Conservation (phyloP, 306 rosid genomes). For the Quercus variabilis region DNA sequence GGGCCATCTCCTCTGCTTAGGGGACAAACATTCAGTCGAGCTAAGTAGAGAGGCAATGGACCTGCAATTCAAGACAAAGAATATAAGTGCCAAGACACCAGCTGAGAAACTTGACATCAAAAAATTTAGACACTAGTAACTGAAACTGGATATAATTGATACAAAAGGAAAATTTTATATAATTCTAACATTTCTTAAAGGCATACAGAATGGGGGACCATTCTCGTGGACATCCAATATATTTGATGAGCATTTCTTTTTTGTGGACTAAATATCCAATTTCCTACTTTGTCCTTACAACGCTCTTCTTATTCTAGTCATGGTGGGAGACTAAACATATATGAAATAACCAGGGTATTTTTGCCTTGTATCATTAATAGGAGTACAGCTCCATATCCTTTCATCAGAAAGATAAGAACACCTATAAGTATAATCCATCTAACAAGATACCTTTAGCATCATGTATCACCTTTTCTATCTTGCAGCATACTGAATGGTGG, state of each 20-base stretch:
- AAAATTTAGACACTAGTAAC: not conserved
- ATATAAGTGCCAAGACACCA: not conserved
- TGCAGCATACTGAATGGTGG: not conserved
- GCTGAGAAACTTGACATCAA: not conserved
- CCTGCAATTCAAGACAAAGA: constrained; percentile 39
- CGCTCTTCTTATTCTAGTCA: not conserved
- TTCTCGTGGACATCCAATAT: not conserved
- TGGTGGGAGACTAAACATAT: not conserved
- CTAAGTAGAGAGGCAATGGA: constrained; percentile 76
- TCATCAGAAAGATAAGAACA: not conserved
- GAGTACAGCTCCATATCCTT: not conserved
- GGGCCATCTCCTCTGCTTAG: constrained; percentile 86
- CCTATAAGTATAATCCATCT: not conserved
- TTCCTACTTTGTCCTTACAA: not conserved
- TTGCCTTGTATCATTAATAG: not conserved
- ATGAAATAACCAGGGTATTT: not conserved
- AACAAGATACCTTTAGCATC: not conserved
- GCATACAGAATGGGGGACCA: not conserved
- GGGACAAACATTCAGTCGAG: constrained; percentile 60
- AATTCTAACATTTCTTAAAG: not conserved
- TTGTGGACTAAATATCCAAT: not conserved
- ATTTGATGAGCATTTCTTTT: not conserved
- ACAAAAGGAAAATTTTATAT: not conserved
- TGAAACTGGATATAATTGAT: not conserved
- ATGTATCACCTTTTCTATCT: not conserved